Evolutionary conservation across 2,329 filamentous ascomycete genomes (phyloP), one percentile per base, ranked within the genome.

Genomic region (Neonectria sp.): DNA sequence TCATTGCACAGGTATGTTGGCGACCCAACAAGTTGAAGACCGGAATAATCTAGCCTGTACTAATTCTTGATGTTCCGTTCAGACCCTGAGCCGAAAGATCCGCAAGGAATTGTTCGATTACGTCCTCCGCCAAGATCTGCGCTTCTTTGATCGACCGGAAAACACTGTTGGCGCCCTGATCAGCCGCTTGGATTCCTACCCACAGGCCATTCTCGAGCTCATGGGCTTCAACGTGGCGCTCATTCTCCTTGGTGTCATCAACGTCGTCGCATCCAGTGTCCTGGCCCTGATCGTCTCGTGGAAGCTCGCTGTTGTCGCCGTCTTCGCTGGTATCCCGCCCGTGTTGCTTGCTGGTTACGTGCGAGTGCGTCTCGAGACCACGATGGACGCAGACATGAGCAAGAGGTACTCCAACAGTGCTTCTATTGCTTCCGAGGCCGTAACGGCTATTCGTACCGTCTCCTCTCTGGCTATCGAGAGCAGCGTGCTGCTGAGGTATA

Each of bases 281-380:
- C 71, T 88, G 0, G 80, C 81, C 0, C 74, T 88, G 6, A 81
- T 74, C 0, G 77, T 79, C 58, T 80, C 79, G 4, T 87, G 84
- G 84, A 86, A 84, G 56, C 74, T 87, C 4, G 84, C 82, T 0
- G 72, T 87, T 1, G 83, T 86, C 0, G 79, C 82, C 13, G 79
- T 86, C 6, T 80, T 83, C 52, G 84, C 72, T 2, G 79, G 80
- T 0, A 64, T 83, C 1, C 79, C 81, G 1, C 76, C 78, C 0
- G 70, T 82, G 31, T 48, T 82, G 2, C 65, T 71, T 2, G 73
- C 77, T 6, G 81, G 81, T 3, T 81, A 74, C 43, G 64, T 79
- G 33, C 78, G 80, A 52, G 75, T 82, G 29, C 75, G 80, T 6
- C 64, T 83, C 6, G 83, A 85, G 52, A 68, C 79, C 49, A 76